Conservation (phyloP, 2,329 filamentous ascomycete species). For the Colletotrichum trifolii region DNA sequence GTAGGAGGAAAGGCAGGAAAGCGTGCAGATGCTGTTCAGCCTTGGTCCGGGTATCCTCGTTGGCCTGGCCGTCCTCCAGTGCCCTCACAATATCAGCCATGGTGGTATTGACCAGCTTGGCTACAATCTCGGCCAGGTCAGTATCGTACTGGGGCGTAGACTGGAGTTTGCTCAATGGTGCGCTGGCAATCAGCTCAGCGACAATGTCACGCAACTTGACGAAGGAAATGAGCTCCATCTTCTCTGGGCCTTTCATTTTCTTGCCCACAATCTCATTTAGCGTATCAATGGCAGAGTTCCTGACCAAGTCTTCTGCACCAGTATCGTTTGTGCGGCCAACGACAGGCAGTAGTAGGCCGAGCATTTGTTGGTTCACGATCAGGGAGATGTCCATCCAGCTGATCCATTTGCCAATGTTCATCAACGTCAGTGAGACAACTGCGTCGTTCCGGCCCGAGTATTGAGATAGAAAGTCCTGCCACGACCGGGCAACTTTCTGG, state of each 20-base stretch:
- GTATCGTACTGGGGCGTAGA: slow-evolving; percentile 91
- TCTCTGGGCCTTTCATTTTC: slow-evolving; percentile 95
- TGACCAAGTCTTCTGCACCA: slow-evolving; percentile 78
- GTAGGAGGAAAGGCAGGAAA: slow-evolving; percentile 87
- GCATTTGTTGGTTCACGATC: slow-evolving; percentile 89
- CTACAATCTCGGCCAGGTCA: slow-evolving; percentile 93
- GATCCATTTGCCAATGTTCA: slow-evolving; percentile 95
- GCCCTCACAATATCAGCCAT: slow-evolving; percentile 88
- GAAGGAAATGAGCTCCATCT: slow-evolving; percentile 92
- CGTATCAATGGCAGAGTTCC: slow-evolving; percentile 92
- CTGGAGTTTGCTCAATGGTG: slow-evolving; percentile 81
- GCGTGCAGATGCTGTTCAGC: slow-evolving; percentile 85
- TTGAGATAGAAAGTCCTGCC: slow-evolving; percentile 87
- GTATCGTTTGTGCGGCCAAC: slow-evolving; percentile 77
- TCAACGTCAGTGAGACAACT: slow-evolving; percentile 88
- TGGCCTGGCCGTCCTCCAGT: slow-evolving; percentile 74
- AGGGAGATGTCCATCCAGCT: slow-evolving; percentile 98
- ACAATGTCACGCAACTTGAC: slow-evolving; percentile 89
- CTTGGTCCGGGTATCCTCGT: slow-evolving; percentile 73
- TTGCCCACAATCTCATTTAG: slow-evolving; percentile 97
- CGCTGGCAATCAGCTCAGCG: slow-evolving; percentile 84
- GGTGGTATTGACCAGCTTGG: slow-evolving; percentile 93
- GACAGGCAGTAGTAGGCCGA: slow-evolving; percentile 85
- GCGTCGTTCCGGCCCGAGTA: slow-evolving; percentile 78
- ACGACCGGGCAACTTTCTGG: slow-evolving; percentile 86